These are phyloP conservation scores for Calonectria montana DNA, from an alignment of 2,329 filamentous ascomycete species.

Conservation along the genomic window DNA sequence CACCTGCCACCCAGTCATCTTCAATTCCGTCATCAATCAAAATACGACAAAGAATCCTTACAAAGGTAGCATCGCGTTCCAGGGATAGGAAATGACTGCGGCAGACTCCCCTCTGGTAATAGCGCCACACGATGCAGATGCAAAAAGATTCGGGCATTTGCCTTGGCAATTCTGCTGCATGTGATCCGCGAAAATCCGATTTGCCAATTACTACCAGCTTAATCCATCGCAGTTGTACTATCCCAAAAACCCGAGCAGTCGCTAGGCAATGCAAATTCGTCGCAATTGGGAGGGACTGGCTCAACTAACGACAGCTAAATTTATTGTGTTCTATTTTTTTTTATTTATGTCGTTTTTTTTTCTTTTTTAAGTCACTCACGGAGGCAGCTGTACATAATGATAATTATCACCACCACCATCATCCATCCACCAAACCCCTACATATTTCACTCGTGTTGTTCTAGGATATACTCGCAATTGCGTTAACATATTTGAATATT, in stretches of 20 bases:
- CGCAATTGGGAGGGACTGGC: too few relatives aligned
- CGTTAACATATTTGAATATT: too few relatives aligned
- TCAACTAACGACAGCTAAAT: too few relatives aligned
- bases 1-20: not conserved
- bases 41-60: not conserved
- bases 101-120: not conserved
- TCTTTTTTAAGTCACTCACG: too few relatives aligned
- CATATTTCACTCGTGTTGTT: too few relatives aligned
- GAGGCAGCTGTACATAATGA: too few relatives aligned
- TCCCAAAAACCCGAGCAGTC: not conserved
- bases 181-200: not conserved
- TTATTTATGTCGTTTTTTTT: too few relatives aligned
- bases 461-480: too few relatives aligned
- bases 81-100: not conserved
- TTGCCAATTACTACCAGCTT: not conserved
- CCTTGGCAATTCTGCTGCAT: not conserved
- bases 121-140: not conserved
- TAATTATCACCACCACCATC: too few relatives aligned
- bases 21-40: constrained; percentile 10
- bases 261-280: not conserved
- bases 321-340: too few relatives aligned
- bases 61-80: not conserved
- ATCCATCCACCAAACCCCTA: too few relatives aligned
- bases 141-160: not conserved
- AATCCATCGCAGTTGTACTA: not conserved